These are phyloP conservation scores for Phytophthora sojae DNA, from an alignment of 352 stramenopile species.

Conservation along the genomic window DNA sequence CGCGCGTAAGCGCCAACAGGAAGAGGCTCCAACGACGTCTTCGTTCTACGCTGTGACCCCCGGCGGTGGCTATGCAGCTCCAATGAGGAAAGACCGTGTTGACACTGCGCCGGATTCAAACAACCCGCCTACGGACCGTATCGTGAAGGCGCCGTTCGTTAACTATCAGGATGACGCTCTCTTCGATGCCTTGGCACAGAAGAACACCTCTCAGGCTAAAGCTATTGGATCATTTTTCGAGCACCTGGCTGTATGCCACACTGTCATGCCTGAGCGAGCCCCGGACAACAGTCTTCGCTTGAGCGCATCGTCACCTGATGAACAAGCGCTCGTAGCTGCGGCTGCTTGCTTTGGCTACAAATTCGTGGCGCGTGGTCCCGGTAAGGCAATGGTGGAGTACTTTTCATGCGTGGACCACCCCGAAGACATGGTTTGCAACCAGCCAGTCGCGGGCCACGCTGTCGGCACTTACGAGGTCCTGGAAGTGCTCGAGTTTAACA, in stretches of 20 bases:
- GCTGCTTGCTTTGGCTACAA: conserved; percentile 87
- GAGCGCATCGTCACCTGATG: conserved; percentile 93
- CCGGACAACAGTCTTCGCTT: conserved; percentile 85
- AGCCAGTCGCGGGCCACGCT: conserved; percentile 41
- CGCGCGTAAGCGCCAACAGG: conserved; percentile 67
- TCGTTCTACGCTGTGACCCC: conserved; percentile 48
- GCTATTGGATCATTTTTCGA: conserved; percentile 85
- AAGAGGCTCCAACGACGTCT: conserved; percentile 40
- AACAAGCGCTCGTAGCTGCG: conserved; percentile 89
- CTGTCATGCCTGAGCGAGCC: conserved; percentile 97
- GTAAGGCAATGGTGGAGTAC: conserved; percentile 79
- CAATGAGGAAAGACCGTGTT: conserved; percentile 46
- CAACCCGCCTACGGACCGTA: conserved; percentile 51
- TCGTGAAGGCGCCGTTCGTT: conserved; percentile 81
- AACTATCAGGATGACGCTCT: conserved; percentile 89
- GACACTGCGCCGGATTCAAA: conserved; percentile 29
- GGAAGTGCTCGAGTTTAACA: conserved; percentile 95
- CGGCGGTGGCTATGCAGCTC: conserved; percentile 29
- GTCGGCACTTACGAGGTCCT: conserved; percentile 86
- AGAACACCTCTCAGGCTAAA: conserved; percentile 50
- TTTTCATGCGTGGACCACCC: conserved; percentile 65
- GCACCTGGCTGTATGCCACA: conserved; percentile 94
- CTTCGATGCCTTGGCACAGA: conserved; percentile 63
- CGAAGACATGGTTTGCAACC: conserved; percentile 36
- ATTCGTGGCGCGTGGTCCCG: conserved; percentile 73